Conservation (phyloP, 352 stramenopile genomes). For the Pythium sukuiense region DNA sequence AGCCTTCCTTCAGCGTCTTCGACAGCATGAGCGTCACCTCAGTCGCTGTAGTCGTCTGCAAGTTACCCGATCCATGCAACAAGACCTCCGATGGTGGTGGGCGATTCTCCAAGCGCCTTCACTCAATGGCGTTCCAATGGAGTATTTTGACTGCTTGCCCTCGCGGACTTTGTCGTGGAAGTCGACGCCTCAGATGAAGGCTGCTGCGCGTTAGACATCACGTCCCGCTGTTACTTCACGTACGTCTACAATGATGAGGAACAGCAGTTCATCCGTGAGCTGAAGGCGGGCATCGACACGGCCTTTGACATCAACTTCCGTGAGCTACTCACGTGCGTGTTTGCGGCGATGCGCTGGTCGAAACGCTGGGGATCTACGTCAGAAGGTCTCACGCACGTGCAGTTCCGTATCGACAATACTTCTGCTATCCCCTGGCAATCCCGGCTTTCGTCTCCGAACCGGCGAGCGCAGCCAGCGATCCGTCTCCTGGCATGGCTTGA, state of each 20-base stretch:
- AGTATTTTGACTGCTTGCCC: constrained; percentile 20
- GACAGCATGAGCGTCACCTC: constrained; percentile 5
- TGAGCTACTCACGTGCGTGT: constrained; percentile 14
- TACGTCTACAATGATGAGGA: background rate
- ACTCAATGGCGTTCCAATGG: constrained; percentile 22
- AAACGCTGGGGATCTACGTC: background rate
- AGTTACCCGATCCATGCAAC: constrained; percentile 5
- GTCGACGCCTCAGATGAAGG: constrained; percentile 25
- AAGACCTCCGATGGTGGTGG: constrained; percentile 25
- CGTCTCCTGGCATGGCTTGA: background rate
- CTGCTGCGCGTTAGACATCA: constrained; percentile 12
- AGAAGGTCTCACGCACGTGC: constrained; percentile 4
- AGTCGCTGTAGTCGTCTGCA: background rate
- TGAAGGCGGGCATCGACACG: background rate
- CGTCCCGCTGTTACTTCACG: background rate
- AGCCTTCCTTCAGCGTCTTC: constrained; percentile 19
- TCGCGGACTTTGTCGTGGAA: constrained; percentile 15
- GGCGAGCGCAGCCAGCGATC: constrained; percentile 6
- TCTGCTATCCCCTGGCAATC: constrained; percentile 23
- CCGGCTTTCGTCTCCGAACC: constrained; percentile 12
- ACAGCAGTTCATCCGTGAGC: background rate
- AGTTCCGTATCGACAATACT: constrained; percentile 29
- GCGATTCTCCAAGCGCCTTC: constrained; percentile 3
- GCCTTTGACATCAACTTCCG: constrained; percentile 34
- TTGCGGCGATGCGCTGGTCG: background rate